Evolutionary conservation across 2,329 filamentous ascomycete species (phyloP), one percentile per base, ranked within the genome.

Genomic region (Atkinsonella texensis): DNA sequence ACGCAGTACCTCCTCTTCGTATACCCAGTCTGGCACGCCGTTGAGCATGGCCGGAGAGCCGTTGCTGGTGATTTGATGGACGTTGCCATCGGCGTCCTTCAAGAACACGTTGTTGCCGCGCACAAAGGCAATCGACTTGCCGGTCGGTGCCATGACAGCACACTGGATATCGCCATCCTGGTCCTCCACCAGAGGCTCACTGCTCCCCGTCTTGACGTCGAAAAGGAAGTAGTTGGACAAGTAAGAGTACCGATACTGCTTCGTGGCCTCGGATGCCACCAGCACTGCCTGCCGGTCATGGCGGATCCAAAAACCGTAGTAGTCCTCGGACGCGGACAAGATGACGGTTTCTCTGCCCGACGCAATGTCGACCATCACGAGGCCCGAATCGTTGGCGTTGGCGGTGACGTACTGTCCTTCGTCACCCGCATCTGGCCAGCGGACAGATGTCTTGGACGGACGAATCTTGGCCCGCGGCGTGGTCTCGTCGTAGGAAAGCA

Each of bases 21-120:
- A 95, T 0, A 96, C 91, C 91, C 91, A 85, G 59, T 84, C 81
- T 0, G 81, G 81, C 43, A 45, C 43, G 18, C 43, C 43, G 20
- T 48, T 77, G 67, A 84, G 87, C 57, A 75, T 66, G 60, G 84
- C 78, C 0, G 78, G 75, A 0, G 79, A 73, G 11, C 81, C 81
- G 56, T 84, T 74, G 0, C 66, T 64, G 12, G 81, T 85, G 54
- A 84, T 74, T 47, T 78, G 79, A 2, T 70, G 71, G 13, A 79
- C 67, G 3, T 72, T 69, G 31, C 78, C 78, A 48, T 76, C 70
- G 54, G 69, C 70, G 69, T 62, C 55, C 31, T 61, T 60, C 50
- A 85, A 62, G 64, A 75, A 85, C 1, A 87, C 64, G 59, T 87
- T 75, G 63, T 86, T 86, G 42, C 70, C 79, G 43, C 80, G 77